phyloP scores from a whole-genome alignment of 768 basidiomycete genomes.

The Collybiopsis luxurians region DNA sequence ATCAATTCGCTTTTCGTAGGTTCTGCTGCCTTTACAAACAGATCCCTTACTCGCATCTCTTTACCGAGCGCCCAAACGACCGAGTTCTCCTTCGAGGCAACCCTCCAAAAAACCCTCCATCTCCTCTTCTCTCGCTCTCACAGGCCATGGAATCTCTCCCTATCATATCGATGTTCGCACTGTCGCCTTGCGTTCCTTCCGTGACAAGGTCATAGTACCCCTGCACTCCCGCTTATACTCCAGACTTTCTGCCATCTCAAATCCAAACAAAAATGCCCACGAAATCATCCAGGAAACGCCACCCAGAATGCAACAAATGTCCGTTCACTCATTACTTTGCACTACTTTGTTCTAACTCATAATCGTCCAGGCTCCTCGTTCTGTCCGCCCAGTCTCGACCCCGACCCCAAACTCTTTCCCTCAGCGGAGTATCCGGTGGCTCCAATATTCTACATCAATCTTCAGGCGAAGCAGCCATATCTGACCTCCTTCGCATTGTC shows the following conservation, averaged over 20 bases:
- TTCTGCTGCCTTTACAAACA: constrained; percentile 59
- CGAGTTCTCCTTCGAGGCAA: constrained; percentile 50
- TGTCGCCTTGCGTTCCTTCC: constrained; percentile 76
- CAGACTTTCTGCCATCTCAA: constrained; percentile 44
- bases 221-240: constrained; percentile 53
- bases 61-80: constrained; percentile 57
- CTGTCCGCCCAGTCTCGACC: constrained; percentile 69
- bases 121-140: constrained; percentile 27
- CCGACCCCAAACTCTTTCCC: constrained; percentile 54
- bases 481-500: constrained; percentile 61
- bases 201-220: constrained; percentile 76
- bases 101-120: constrained; percentile 38
- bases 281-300: constrained; percentile 54
- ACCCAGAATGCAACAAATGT: constrained; percentile 83
- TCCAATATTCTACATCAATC: constrained; percentile 53
- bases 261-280: constrained; percentile 31
- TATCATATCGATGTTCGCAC: constrained; percentile 77
- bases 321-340: constrained; percentile 17
- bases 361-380: constrained; percentile 61
- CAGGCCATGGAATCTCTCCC: constrained; percentile 27
- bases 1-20: constrained; percentile 36
- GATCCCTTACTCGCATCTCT: constrained; percentile 66
- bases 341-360: constrained; percentile 10
- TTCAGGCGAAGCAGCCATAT: constrained; percentile 64
- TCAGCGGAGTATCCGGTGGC: constrained; percentile 31